These are phyloP conservation scores for Debaryomyces sp. DNA, from an alignment of 1,139 yeast genomes.

Conservation along the genomic window DNA sequence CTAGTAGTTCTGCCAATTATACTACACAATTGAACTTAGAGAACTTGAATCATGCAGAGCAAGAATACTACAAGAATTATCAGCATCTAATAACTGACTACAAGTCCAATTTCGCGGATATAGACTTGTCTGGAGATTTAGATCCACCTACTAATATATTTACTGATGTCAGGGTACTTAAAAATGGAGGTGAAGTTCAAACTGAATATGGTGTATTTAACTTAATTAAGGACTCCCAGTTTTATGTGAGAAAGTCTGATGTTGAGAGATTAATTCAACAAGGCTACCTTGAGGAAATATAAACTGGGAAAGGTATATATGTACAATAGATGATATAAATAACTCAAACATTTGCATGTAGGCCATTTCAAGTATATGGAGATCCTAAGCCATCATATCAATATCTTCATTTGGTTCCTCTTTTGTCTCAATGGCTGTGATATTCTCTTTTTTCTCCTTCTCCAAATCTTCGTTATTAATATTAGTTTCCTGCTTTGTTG, in stretches of 20 bases:
- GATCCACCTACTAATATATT: conserved; percentile 91
- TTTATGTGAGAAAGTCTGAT: conserved; percentile 90
- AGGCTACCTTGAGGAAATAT: conserved; percentile 83
- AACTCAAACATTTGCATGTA: neutral
- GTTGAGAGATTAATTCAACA: conserved; percentile 94
- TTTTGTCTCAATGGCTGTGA: conserved; percentile 2
- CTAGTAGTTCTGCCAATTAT: conserved; percentile 17
- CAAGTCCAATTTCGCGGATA: conserved; percentile 77
- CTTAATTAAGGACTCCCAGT: conserved; percentile 92
- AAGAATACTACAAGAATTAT: conserved; percentile 73
- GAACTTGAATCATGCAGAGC: conserved; percentile 76
- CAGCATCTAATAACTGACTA: conserved; percentile 72
- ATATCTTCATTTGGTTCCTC: conserved; percentile 1
- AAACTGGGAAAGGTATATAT: conserved; percentile 9
- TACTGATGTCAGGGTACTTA: conserved; percentile 88
- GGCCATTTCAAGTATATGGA: neutral
- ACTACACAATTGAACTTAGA: conserved; percentile 41
- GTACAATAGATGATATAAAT: neutral
- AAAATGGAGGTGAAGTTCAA: conserved; percentile 96
- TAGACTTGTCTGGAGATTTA: conserved; percentile 86
- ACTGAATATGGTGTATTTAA: conserved; percentile 97
- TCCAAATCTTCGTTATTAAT: neutral
- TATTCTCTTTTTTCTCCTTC: conserved; percentile 6
- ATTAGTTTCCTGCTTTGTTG: conserved; percentile 4
- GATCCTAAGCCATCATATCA: neutral